These are phyloP conservation scores for Melaleuca quinquenervia DNA, from an alignment of 345 rosid genomes.

Conservation along the genomic window DNA sequence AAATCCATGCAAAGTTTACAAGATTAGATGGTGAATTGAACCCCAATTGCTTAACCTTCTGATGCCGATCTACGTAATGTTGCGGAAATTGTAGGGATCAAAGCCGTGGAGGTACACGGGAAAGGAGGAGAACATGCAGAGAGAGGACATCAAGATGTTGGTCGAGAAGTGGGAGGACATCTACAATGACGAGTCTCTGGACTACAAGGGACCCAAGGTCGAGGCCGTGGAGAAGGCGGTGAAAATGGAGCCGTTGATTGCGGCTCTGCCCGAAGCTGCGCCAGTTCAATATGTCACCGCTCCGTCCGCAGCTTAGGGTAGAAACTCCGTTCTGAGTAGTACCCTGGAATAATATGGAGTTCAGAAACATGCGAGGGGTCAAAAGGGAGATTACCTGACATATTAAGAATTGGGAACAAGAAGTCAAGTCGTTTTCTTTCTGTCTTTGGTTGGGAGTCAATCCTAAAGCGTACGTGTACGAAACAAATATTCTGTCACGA, in stretches of 20 bases:
- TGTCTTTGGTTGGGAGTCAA: not conserved
- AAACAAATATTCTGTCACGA: not conserved
- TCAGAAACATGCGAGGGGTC: not conserved
- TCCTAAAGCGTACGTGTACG: not conserved
- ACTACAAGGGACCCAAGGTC: conserved; percentile 15
- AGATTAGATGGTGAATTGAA: not conserved
- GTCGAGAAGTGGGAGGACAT: conserved; percentile 78
- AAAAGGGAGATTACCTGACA: not conserved
- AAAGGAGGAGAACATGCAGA: conserved; percentile 60
- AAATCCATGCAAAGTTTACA: not conserved
- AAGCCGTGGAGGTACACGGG: conserved; percentile 98
- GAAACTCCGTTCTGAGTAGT: not conserved
- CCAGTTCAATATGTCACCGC: conserved; percentile 34
- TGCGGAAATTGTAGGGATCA: conserved; percentile 34
- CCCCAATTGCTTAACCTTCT: not conserved
- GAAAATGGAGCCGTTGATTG: conserved; percentile 23
- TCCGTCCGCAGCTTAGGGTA: conserved; percentile 57
- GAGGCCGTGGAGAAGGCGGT: conserved; percentile 6
- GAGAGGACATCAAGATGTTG: conserved; percentile 67
- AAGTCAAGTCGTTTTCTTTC: not conserved
- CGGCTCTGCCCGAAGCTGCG: conserved; percentile 40
- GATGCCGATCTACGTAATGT: not conserved
- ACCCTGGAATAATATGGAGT: not conserved
- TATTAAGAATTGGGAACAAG: not conserved
- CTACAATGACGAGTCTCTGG: conserved; percentile 59